Percentiles rank a stretch among this genome's conserved stretches.
Evolutionary conservation across 257 asterid genomes (phyloP).

Genomic region (Ophiorrhiza pumila): DNA sequence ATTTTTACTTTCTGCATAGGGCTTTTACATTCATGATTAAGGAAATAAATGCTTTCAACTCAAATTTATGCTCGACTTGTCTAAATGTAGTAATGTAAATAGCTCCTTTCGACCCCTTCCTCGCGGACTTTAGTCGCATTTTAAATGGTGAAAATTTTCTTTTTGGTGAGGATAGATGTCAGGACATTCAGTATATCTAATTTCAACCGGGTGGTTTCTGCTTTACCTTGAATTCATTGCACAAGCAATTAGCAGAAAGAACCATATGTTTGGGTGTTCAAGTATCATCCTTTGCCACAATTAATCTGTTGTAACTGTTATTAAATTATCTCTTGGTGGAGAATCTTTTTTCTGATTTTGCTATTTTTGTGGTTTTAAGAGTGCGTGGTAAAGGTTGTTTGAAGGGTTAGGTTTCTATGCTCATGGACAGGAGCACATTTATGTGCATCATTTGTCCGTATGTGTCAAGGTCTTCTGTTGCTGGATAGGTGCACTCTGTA

Average conservation of each 20-base stretch:
- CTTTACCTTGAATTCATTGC: not conserved
- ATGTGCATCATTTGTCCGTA: not conserved
- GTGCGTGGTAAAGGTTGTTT: not conserved
- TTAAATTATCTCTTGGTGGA: not conserved
- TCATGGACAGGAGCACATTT: not conserved
- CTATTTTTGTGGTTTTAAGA: not conserved
- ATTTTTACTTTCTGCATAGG: slow-evolving; percentile 3
- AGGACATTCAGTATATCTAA: not conserved
- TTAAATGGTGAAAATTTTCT: not conserved
- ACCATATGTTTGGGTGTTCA: not conserved
- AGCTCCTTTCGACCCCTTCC: not conserved
- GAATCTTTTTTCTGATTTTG: not conserved
- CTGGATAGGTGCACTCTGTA: not conserved
- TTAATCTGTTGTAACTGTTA: not conserved
- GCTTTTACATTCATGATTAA: not conserved
- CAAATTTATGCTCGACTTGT: not conserved
- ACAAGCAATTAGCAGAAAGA: not conserved
- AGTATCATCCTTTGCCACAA: not conserved
- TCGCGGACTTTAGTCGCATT: not conserved
- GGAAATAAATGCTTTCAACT: not conserved
- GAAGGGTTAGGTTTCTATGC: not conserved
- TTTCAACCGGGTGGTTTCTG: not conserved
- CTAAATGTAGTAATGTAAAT: not conserved
- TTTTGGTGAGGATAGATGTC: not conserved
- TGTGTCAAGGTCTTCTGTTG: not conserved